Base-by-base conservation (phyloP, 805 yeast genomes). In the Torulaspora maleeae region DNA sequence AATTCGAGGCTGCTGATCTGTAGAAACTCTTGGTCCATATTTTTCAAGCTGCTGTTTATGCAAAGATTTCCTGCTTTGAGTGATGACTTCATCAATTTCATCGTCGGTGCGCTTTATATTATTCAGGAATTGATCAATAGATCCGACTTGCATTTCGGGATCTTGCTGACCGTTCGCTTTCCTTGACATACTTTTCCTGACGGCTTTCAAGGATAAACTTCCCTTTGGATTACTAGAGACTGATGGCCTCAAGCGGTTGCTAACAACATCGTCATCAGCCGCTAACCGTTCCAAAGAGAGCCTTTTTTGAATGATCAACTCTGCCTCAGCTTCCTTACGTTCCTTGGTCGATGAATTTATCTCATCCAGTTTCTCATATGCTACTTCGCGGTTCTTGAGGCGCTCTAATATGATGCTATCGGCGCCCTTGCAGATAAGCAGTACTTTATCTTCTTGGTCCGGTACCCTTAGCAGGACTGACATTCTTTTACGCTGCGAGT, bases 351-450 rank as follows among this genome's bases (percentile, higher is more conserved):
- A 74, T 22, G 71, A 64, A 22, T 80, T 64, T 6, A 88, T 75
- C 44, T 87, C 88, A n/a, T 66, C 69, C 36, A 82, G 76, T 59
- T 84, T 87, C n/a, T 63, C 59, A 16, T 68, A 65, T 0, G 95
- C 96, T 39, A 83, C 41, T 1, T 75, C 77, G 0, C 76, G 53
- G 51, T 82, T 71, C 45, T 72, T 74, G 47, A 93, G 70, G 47
- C 86, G 75, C 41, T 90, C 95, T 42, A 90, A 63, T 39, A 93
- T 86, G 9, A 91, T 76, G 57, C 87, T 87, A 63, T 93, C 99
- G 2, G 99, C 99, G 44, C 99, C 99, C 67, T 93, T 93, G 67
- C 96, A 88, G 35, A 93, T 70, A 51, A 93, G 59, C 37, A 91
- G 79, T 17, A 89, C 75, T 47, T 84, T 75, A 5, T 78, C 78